A percentile compares a stretch with the other conserved stretches of the same genome.
phyloP scores from a whole-genome alignment of 2,329 filamentous ascomycete species.

The Aureobasidium mangrovei region DNA sequence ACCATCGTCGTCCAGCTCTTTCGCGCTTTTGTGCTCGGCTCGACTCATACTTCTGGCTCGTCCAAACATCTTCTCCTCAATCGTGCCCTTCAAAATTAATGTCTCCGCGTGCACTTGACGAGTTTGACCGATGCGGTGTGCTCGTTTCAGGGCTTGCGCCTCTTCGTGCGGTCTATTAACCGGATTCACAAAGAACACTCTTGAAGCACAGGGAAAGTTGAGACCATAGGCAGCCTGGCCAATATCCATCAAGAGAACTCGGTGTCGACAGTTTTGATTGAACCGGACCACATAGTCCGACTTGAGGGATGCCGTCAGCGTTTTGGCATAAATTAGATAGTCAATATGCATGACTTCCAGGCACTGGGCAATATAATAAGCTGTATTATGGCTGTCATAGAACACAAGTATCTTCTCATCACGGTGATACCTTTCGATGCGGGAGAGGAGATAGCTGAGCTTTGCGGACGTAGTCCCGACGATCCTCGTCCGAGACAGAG shows the following conservation, averaged over 20 bases:
- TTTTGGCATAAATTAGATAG: conserved; percentile 59
- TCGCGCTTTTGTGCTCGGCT: conserved; percentile 45
- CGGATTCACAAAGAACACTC: conserved; percentile 83
- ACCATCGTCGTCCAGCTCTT: conserved; percentile 49
- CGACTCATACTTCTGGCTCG: conserved; percentile 67
- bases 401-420: conserved; percentile 86
- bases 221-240: conserved; percentile 79
- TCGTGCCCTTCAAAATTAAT: conserved; percentile 65
- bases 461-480: conserved; percentile 81
- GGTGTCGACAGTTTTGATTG: conserved; percentile 57
- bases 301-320: conserved; percentile 51
- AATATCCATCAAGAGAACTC: conserved; percentile 86
- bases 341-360: conserved; percentile 62
- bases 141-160: conserved; percentile 85
- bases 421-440: conserved; percentile 57
- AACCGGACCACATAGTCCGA: conserved; percentile 73
- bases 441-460: conserved; percentile 72
- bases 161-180: conserved; percentile 78
- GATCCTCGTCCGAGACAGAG: conserved; percentile 53
- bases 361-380: conserved; percentile 75
- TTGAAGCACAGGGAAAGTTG: conserved; percentile 71
- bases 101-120: conserved; percentile 78
- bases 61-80: conserved; percentile 77
- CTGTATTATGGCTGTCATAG: conserved; percentile 80
- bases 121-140: conserved; percentile 75